Conservation (phyloP, 208 protist genomes). For the Wallacemonas rigidus region DNA sequence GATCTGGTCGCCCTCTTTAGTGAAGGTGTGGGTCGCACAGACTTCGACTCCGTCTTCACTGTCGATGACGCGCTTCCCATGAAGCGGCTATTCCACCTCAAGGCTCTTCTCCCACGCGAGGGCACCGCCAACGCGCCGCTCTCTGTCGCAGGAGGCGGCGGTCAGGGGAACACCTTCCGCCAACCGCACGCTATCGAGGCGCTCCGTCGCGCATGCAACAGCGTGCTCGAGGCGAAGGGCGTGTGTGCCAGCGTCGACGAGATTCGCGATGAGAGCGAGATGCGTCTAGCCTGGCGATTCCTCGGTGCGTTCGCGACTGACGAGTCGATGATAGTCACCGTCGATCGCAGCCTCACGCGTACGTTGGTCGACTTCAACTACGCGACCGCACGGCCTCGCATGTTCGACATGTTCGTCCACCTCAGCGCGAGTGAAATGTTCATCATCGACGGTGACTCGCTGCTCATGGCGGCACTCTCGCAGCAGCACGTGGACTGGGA, state of each 20-base stretch:
- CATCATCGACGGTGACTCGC: constrained; percentile 92
- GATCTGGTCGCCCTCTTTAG: constrained; percentile 52
- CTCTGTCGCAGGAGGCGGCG: neutral
- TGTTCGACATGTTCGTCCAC: constrained; percentile 92
- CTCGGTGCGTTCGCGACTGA: constrained; percentile 39
- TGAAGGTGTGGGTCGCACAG: constrained; percentile 37
- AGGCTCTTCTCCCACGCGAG: constrained; percentile 27
- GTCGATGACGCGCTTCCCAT: constrained; percentile 49
- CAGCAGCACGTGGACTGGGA: constrained; percentile 85
- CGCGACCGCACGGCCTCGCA: constrained; percentile 69
- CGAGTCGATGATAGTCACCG: constrained; percentile 26
- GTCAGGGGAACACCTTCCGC: constrained; percentile 1
- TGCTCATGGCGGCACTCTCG: constrained; percentile 84
- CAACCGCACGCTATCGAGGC: constrained; percentile 35
- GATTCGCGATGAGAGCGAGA: constrained; percentile 58
- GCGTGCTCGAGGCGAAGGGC: constrained; percentile 14
- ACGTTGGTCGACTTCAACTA: constrained; percentile 77
- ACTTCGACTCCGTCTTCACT: constrained; percentile 54
- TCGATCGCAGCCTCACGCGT: constrained; percentile 49
- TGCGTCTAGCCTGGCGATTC: constrained; percentile 84
- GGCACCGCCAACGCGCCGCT: constrained; percentile 23
- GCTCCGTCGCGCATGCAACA: constrained; percentile 35
- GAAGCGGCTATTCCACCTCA: constrained; percentile 53
- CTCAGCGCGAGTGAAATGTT: constrained; percentile 89
- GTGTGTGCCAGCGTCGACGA: constrained; percentile 30